Conservation (phyloP, 306 rosid genomes). For the Cyclanthera cordifolia region DNA sequence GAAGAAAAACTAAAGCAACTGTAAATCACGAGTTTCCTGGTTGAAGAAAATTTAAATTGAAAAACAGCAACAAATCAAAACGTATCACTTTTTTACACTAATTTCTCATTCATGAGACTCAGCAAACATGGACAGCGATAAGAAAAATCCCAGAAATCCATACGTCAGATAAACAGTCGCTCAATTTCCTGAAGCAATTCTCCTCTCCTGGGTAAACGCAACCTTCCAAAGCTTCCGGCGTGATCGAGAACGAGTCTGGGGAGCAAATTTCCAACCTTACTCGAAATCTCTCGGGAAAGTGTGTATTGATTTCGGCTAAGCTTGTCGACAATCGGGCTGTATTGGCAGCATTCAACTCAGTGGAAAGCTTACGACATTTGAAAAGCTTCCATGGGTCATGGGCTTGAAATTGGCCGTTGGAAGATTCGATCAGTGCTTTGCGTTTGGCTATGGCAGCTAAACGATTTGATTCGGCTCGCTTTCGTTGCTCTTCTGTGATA, state of each 20-base stretch:
- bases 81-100: background rate
- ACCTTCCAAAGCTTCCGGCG: slow-evolving; percentile 31
- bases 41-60: background rate
- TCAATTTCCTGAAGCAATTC: slow-evolving; percentile 29
- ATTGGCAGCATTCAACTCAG: slow-evolving; percentile 13
- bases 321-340: slow-evolving; percentile 1
- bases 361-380: slow-evolving; percentile 57
- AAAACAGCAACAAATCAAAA: background rate
- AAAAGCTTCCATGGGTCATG: slow-evolving; percentile 44
- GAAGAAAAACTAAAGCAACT: background rate
- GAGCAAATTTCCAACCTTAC: slow-evolving; percentile 67
- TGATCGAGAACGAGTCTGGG: slow-evolving; percentile 52
- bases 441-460: slow-evolving; percentile 70
- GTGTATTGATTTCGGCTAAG: background rate
- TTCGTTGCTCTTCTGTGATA: slow-evolving; percentile 58
- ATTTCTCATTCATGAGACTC: background rate
- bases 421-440: slow-evolving; percentile 40
- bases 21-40: background rate
- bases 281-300: slow-evolving; percentile 27
- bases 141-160: slow-evolving; percentile 12
- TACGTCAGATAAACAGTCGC: slow-evolving; percentile 34
- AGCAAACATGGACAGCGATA: background rate
- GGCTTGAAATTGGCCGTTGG: slow-evolving; percentile 6
- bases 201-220: slow-evolving; percentile 36
- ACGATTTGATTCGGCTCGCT: slow-evolving; percentile 63